These are phyloP conservation scores for Talaromyces sp. DNA, from an alignment of 2,329 filamentous ascomycete species.

Conservation along the genomic window DNA sequence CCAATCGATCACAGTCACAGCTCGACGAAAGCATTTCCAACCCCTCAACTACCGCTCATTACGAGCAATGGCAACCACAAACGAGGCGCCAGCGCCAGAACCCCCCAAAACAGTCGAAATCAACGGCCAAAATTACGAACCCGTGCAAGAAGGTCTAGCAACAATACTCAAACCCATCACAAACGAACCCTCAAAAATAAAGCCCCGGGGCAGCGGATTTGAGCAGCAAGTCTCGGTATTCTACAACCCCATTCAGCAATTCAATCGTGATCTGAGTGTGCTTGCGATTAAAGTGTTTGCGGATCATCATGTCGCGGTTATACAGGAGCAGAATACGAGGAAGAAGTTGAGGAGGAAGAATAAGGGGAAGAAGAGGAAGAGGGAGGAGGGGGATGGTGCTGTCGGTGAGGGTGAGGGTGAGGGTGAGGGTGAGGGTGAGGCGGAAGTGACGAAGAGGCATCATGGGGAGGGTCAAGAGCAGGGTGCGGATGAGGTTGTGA, in stretches of 20 bases:
- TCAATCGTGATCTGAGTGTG: constrained; percentile 93
- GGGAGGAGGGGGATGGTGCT: constrained; percentile 32
- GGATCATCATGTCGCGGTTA: constrained; percentile 57
- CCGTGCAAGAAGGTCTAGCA: constrained; percentile 66
- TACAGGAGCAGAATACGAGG: constrained; percentile 32
- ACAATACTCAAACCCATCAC: constrained; percentile 62
- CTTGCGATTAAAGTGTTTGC: constrained; percentile 88
- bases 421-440: background rate
- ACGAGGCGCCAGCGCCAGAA: constrained; percentile 3
- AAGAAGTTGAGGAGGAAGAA: constrained; percentile 36
- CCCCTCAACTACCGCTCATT: constrained; percentile 20
- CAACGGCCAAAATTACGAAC: constrained; percentile 55
- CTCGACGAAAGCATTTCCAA: background rate
- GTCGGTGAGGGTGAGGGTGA: constrained; percentile 8
- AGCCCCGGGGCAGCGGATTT: constrained; percentile 49
- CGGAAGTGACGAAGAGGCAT: constrained; percentile 9
- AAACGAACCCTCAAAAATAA: constrained; percentile 45
- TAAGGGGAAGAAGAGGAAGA: constrained; percentile 42
- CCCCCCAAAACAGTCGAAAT: background rate
- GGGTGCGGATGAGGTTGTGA: constrained; percentile 1
- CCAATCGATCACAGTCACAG: background rate
- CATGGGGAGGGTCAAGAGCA: constrained; percentile 21
- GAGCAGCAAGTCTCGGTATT: constrained; percentile 76
- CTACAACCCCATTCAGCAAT: constrained; percentile 98
- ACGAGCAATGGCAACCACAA: constrained; percentile 9